phyloP scores from a whole-genome alignment of 2,329 filamentous ascomycete genomes.

The Aspergillus novofumigatus region DNA sequence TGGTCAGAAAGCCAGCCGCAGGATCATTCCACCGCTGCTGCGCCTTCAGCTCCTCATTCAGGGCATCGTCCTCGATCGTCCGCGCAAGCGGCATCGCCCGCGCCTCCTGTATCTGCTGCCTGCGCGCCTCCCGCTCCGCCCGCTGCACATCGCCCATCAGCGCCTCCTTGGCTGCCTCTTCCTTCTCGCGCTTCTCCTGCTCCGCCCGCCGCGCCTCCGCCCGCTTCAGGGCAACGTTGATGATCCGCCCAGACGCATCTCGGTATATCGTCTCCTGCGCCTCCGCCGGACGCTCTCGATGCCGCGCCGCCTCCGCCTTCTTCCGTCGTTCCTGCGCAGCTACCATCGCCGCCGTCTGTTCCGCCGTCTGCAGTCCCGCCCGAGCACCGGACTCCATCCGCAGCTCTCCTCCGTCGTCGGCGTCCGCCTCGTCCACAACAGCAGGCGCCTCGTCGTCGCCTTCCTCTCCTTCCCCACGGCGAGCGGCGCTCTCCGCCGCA shows the following conservation, averaged over 20 bases:
- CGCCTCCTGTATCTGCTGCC: conserved; percentile 71
- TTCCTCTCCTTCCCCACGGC: conserved; percentile 41
- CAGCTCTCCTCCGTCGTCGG: conserved; percentile 36
- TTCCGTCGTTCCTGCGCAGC: conserved; percentile 58
- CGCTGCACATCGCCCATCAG: conserved; percentile 83
- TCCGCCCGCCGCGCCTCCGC: conserved; percentile 79
- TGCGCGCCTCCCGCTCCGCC: conserved; percentile 60
- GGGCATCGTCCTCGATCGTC: conserved; percentile 73
- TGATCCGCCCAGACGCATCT: conserved; percentile 88
- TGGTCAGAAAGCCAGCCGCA: conserved; percentile 71
- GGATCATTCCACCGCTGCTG: conserved; percentile 88
- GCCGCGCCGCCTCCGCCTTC: conserved; percentile 42
- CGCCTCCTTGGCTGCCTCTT: conserved; percentile 62
- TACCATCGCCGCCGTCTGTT: conserved; percentile 67
- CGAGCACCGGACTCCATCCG: conserved; percentile 85
- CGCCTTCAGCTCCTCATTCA: conserved; percentile 79
- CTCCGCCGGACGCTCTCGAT: conserved; percentile 37
- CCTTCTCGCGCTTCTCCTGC: conserved; percentile 64
- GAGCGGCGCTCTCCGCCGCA: conserved; percentile 60
- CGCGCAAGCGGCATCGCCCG: conserved; percentile 77
- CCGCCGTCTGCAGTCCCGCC: conserved; percentile 81
- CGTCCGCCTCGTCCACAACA: conserved; percentile 39
- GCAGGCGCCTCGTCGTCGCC: conserved; percentile 48
- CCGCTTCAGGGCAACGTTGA: conserved; percentile 86
- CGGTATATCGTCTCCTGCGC: conserved; percentile 86